Conservation (phyloP, 352 stramenopile species). For the Aphanomyces astaci region DNA sequence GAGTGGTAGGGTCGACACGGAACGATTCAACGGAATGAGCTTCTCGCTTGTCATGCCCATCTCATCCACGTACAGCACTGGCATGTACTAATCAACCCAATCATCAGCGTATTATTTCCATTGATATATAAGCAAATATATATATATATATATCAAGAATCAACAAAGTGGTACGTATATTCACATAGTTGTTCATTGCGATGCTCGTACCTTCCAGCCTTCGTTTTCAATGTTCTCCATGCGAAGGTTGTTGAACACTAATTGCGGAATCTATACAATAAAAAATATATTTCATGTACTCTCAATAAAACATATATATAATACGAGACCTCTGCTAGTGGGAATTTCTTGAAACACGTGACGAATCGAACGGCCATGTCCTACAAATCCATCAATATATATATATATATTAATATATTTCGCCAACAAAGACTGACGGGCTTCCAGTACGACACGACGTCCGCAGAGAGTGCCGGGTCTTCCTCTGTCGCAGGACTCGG, state of each 20-base stretch:
- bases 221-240: slow-evolving; percentile 45
- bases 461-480: slow-evolving; percentile 30
- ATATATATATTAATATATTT: neutral
- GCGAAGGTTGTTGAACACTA: slow-evolving; percentile 63
- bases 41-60: slow-evolving; percentile 62
- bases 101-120: too few species aligned
- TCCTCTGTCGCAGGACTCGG: slow-evolving; percentile 4
- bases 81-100: slow-evolving; percentile 37
- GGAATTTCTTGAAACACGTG: slow-evolving; percentile 63
- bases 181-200: neutral
- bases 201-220: slow-evolving; percentile 30
- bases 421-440: slow-evolving; percentile 27
- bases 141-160: too few species aligned
- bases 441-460: slow-evolving; percentile 68
- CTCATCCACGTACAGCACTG: slow-evolving; percentile 71
- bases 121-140: too few species aligned
- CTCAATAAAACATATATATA: neutral
- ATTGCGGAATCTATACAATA: slow-evolving; percentile 27
- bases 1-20: slow-evolving; percentile 44
- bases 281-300: too few species aligned
- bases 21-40: slow-evolving; percentile 56
- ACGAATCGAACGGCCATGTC: slow-evolving; percentile 61
- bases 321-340: slow-evolving; percentile 36
- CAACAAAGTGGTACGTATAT: neutral
- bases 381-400: neutral